These are phyloP conservation scores for Dioszegia crocea DNA, from an alignment of 768 basidiomycete genomes.

Conservation along the genomic window DNA sequence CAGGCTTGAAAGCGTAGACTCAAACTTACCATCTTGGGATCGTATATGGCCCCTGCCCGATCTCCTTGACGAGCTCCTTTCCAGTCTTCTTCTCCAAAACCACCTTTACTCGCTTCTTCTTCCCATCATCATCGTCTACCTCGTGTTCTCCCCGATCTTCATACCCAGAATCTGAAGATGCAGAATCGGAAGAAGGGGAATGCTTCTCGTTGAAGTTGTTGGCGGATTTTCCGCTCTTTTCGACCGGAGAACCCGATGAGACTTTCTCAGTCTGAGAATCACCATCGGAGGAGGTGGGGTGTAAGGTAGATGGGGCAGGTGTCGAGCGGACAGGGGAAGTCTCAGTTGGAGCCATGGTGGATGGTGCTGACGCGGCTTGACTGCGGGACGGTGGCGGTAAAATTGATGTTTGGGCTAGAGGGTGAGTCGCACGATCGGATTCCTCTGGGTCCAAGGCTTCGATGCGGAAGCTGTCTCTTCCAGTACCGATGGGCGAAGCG, in stretches of 20 bases:
- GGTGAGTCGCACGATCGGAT: too few species aligned
- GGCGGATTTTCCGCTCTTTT: not conserved
- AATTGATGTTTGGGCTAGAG: too few species aligned
- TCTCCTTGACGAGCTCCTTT: slow-evolving; percentile 31
- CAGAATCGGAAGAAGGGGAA: not conserved
- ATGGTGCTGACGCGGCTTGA: not conserved
- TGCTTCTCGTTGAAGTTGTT: slow-evolving; percentile 1
- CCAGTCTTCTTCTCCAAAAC: slow-evolving; percentile 40
- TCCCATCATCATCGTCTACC: slow-evolving; percentile 29
- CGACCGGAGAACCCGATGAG: not conserved
- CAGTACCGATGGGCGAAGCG: too few species aligned
- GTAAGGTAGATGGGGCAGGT: not conserved
- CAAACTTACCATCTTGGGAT: slow-evolving; percentile 37
- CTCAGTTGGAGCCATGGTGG: not conserved
- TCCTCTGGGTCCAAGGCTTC: too few species aligned
- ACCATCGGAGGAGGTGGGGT: slow-evolving; percentile 1
- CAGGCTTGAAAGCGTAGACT: too few species aligned
- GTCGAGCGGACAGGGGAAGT: not conserved
- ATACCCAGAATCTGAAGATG: slow-evolving; percentile 9
- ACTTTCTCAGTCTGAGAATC: not conserved
- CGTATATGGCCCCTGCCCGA: slow-evolving; percentile 36
- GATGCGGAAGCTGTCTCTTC: too few species aligned
- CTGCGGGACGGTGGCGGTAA: not conserved
- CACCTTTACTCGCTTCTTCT: slow-evolving; percentile 31
- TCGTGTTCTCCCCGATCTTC: slow-evolving; percentile 34